Conservation (phyloP, 441 rosid species). For the Bruguiera hainesii region DNA sequence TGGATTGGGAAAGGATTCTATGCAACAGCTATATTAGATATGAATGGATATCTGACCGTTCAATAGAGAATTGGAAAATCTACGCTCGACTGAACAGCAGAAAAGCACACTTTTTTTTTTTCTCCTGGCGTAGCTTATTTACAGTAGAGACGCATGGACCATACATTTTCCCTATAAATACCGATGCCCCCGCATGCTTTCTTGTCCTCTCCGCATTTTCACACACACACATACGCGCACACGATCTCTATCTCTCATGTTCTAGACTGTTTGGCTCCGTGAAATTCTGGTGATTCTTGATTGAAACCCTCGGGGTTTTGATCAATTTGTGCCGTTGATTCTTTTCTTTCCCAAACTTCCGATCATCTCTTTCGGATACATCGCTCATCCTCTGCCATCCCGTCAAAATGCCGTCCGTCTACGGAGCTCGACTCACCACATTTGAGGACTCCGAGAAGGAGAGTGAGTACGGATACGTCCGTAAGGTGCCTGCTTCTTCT, state of each 20-base stretch:
- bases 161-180: too few species aligned
- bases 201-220: not conserved
- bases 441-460: conserved; percentile 98
- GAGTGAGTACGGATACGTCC: conserved; percentile 98
- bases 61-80: too few species aligned
- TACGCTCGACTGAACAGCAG: too few species aligned
- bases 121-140: too few species aligned
- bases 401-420: conserved; percentile 72
- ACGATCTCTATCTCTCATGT: conserved; percentile 7
- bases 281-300: conserved; percentile 1
- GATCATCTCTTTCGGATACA: not conserved
- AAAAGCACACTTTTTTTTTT: too few species aligned
- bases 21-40: too few species aligned
- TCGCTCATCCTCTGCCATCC: not conserved
- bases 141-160: too few species aligned
- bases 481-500: conserved; percentile 51
- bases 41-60: too few species aligned
- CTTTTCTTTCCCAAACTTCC: not conserved
- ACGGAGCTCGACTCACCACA: conserved; percentile 87
- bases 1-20: too few species aligned
- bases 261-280: not conserved
- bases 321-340: conserved; percentile 10
- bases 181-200: not conserved
- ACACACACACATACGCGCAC: not conserved
- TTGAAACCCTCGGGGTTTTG: conserved; percentile 19